phyloP scores from a whole-genome alignment of 345 rosid genomes.

The Pseudoturritis turrita region DNA sequence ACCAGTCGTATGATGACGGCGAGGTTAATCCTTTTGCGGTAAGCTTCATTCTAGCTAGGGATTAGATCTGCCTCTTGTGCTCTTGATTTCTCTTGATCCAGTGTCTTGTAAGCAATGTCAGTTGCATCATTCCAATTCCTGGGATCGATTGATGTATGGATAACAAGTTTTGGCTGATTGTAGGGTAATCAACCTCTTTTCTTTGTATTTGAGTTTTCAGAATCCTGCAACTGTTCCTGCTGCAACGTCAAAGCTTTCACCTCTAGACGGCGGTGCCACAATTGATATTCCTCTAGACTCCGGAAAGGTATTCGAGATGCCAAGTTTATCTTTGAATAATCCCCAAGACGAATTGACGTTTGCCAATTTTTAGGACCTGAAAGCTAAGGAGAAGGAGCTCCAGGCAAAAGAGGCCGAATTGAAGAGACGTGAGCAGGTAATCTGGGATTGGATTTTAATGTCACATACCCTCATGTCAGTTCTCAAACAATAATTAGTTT shows the following conservation, averaged over 20 bases:
- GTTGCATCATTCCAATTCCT: too few species aligned
- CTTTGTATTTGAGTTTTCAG: conserved; percentile 33
- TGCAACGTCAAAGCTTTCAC: conserved; percentile 71
- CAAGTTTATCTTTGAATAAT: neutral
- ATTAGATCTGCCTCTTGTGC: neutral
- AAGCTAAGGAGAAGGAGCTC: conserved; percentile 89
- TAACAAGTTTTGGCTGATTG: neutral
- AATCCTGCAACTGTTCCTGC: conserved; percentile 71
- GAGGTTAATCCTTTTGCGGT: conserved; percentile 85
- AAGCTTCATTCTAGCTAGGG: conserved; percentile 27
- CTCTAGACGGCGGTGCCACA: conserved; percentile 91
- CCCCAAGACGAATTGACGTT: neutral
- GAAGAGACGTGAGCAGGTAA: conserved; percentile 82
- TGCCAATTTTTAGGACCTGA: conserved; percentile 51
- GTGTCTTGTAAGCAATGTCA: too few species aligned
- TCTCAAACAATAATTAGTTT: neutral
- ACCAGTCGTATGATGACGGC: conserved; percentile 74
- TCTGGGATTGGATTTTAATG: neutral
- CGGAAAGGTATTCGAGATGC: conserved; percentile 48
- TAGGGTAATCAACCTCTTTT: neutral
- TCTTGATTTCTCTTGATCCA: too few species aligned
- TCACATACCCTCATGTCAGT: neutral
- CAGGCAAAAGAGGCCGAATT: conserved; percentile 87
- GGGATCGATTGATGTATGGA: too few species aligned
- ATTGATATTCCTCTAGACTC: conserved; percentile 78